Base-by-base conservation (phyloP, 1,139 yeast species). In the Candida anutae region DNA sequence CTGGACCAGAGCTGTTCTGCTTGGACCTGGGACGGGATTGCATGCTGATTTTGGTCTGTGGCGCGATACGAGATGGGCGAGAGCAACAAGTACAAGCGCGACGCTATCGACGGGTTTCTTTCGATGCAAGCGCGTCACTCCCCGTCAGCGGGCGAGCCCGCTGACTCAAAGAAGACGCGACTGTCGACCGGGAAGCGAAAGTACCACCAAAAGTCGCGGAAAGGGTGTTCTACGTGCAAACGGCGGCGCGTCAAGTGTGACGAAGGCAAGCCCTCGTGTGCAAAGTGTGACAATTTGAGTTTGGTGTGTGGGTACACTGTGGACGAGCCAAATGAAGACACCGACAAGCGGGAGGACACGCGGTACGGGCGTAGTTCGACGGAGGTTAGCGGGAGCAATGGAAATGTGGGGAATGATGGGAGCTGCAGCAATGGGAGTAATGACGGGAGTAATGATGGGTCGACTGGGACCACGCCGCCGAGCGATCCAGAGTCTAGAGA, bases 191-290 rank as follows among this genome's bases (percentile, higher is more conserved):
- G 62, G 13, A 74, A 74, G 49, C 62, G 94, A 32, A 78, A 77
- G 48, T 81, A 76, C 50, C 97, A 88, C 48, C 83, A 77, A 37
- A 88, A 88, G 53, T 82, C 94, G 19, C 68, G 94, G 34, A 73
- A 74, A 28, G 97, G 97, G 0, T 88, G 97, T 53, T 70, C 77
- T 24, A 83, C 94, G 1, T 88, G 97, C 55, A 88, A 88, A 48
- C 69, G 74, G 40, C 69, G 96, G 42, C 62, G 96, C 30, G 95
- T 88, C 26, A 88, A 88, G 49, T 88, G 97, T 61, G 96, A 88
- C 50, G 97, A 88, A 51, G 62, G 65, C 1, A 80, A 76, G 40
- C 97, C 97, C 0, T 50, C 62, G 11, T 88, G 97, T 52, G 63
- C 62, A 16, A 85, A 85, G 53, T 88, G 97, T 53, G 56, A 63